Evolutionary conservation across 257 asterid species (phyloP).

Genomic region (Craterostigma plantagineum): DNA sequence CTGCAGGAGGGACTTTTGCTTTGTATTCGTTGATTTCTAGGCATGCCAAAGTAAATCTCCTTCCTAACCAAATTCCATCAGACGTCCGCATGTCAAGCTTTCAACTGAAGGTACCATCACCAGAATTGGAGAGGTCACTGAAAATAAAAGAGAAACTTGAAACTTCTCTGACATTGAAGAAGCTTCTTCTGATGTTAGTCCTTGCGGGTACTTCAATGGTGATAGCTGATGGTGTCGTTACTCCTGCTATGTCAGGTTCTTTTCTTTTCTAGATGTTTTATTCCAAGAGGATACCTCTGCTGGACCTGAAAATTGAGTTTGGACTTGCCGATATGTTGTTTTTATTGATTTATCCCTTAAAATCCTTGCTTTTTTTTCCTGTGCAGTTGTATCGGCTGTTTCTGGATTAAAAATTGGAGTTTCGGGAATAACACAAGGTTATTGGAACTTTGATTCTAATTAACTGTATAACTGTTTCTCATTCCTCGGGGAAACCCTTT

Average conservation of each 20-base stretch:
- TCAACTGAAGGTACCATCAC: conserved; percentile 91
- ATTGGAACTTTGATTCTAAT: conserved; percentile 12
- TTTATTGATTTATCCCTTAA: background rate
- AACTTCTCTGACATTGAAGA: conserved; percentile 69
- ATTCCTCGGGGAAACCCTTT: too few species aligned
- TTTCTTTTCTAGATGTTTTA: too few species aligned
- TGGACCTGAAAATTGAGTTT: too few species aligned
- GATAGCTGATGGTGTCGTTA: conserved; percentile 95
- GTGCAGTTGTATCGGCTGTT: conserved; percentile 91
- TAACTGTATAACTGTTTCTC: background rate
- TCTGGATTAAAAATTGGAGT: conserved; percentile 88
- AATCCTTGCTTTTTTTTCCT: conserved; percentile 6
- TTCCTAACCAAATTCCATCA: conserved; percentile 80
- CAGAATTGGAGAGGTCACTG: conserved; percentile 95
- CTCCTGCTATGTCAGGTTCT: conserved; percentile 98
- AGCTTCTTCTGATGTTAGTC: conserved; percentile 71
- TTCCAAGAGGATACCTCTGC: too few species aligned
- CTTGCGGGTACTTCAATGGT: conserved; percentile 99
- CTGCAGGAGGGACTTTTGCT: conserved; percentile 98
- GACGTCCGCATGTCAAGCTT: conserved; percentile 93
- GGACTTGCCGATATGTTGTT: background rate
- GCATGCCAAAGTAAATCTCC: conserved; percentile 96
- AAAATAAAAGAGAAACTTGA: conserved; percentile 89
- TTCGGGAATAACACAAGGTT: conserved; percentile 65
- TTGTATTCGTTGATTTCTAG: conserved; percentile 94